Conservation (phyloP, 345 rosid genomes). For the Laguncularia racemosa region DNA sequence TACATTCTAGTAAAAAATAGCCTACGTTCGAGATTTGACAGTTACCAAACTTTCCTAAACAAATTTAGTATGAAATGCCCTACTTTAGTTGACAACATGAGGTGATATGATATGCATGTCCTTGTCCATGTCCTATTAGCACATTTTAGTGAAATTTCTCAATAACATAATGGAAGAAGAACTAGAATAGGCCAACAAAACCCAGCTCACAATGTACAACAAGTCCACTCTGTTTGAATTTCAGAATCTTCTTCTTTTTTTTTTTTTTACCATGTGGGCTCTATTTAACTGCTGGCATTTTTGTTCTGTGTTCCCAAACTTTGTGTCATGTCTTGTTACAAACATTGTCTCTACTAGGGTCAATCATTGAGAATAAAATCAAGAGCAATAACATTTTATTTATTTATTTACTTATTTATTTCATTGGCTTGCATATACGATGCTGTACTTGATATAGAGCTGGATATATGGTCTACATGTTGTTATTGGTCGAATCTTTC, state of each 20-base stretch:
- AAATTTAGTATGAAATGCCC: too few species aligned
- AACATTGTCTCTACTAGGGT: conserved; percentile 27
- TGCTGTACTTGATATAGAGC: conserved; percentile 10
- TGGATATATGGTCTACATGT: conserved; percentile 9
- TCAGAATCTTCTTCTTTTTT: too few species aligned
- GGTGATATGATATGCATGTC: too few species aligned
- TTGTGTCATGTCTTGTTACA: conserved; percentile 14
- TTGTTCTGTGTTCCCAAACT: conserved; percentile 18
- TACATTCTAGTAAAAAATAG: too few species aligned
- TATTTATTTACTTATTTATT: too few species aligned
- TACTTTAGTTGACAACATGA: too few species aligned
- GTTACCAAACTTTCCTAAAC: too few species aligned
- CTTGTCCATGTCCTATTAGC: neutral
- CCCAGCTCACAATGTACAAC: conserved; percentile 5
- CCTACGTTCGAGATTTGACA: too few species aligned
- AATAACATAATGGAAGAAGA: neutral
- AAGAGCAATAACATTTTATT: conserved; percentile 6
- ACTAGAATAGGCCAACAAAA: conserved; percentile 8
- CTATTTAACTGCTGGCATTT: conserved; percentile 15
- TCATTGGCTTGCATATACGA: conserved; percentile 1
- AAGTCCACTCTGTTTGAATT: neutral
- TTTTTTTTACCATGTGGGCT: conserved; percentile 1
- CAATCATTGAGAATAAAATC: conserved; percentile 18
- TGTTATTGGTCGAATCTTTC: conserved; percentile 15
- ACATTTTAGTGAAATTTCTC: neutral